Base-by-base conservation (phyloP, 768 basidiomycete species). In the Artomyces pyxidatus region DNA sequence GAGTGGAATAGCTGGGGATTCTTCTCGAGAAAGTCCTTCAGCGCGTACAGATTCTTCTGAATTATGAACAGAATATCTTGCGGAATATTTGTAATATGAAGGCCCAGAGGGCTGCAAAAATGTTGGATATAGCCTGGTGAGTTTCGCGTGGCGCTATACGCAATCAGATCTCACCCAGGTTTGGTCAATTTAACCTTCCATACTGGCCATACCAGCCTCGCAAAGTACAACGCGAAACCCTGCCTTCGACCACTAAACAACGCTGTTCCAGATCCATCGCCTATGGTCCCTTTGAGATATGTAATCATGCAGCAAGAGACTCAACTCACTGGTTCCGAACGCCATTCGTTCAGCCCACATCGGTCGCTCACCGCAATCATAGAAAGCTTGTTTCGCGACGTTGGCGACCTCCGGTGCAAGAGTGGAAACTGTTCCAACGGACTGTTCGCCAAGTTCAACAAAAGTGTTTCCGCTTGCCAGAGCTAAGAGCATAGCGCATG, bases 401-500 rank as follows among this genome's bases (percentile, higher is more conserved):
- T 72, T 74, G 17, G 76, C 77, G 41, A 87, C 70, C 42, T 89
- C 85, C 3, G 83, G 70, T 56, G 69, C 76, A 37, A 81, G 65
- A 38, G 69, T 73, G 29, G 68, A 72, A 45, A 85, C 69, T 3
- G 66, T 72, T 19, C 77, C 69, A 11, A 65, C 47, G 21, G 73
- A 64, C 44, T 71, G 71, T 42, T 78, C 77, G n/a, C 68, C 67
- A 25, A 70, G 65, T 50, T 86, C 82, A 47, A 92, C 65, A 65
- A 84, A 91, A 1, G 83, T 83, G 63, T 92, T 93, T 29, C 86
- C 88, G 50, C 85, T 77, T 0, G 91, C 88, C 48, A 97, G 75
- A 10, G 83, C 86, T 12, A 95, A 75, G 16, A 91, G 77, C 88
- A 96, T 94, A 5, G 89, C 85, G 58, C 91, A 94, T 3, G 89